phyloP scores from a whole-genome alignment of 192 early-diverging fungal species.

The Diversispora epigaea region DNA sequence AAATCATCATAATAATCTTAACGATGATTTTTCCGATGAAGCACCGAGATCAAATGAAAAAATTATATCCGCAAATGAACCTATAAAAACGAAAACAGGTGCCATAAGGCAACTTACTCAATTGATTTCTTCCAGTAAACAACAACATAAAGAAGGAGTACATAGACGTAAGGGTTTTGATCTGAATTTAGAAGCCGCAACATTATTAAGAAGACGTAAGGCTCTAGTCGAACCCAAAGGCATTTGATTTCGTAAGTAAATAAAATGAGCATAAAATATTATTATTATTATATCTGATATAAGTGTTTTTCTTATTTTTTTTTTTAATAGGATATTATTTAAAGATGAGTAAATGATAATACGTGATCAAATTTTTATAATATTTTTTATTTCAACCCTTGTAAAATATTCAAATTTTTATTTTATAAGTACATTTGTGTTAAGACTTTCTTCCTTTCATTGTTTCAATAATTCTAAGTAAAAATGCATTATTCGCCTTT shows the following conservation, averaged over 20 bases:
- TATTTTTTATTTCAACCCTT: too few species aligned
- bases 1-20: constrained; percentile 14
- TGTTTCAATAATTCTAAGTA: too few species aligned
- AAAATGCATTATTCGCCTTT: too few species aligned
- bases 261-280: too few species aligned
- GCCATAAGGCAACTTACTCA: not conserved
- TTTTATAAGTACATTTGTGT: too few species aligned
- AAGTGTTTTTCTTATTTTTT: too few species aligned
- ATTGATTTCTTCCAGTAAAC: not conserved
- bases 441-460: too few species aligned
- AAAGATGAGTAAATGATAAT: too few species aligned
- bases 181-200: constrained; percentile 42
- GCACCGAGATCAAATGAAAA: not conserved
- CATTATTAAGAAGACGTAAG: constrained; percentile 42
- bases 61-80: not conserved
- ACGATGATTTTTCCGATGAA: constrained; percentile 26
- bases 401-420: too few species aligned
- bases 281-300: too few species aligned
- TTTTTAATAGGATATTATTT: too few species aligned
- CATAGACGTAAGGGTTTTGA: constrained; percentile 36
- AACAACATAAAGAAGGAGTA: not conserved
- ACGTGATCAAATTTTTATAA: too few species aligned
- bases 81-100: constrained; percentile 21
- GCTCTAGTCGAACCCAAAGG: not conserved
- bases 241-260: not conserved